These are phyloP conservation scores for Papiliotrema nemorosa DNA, from an alignment of 1,284 basidiomycete genomes.

Conservation along the genomic window DNA sequence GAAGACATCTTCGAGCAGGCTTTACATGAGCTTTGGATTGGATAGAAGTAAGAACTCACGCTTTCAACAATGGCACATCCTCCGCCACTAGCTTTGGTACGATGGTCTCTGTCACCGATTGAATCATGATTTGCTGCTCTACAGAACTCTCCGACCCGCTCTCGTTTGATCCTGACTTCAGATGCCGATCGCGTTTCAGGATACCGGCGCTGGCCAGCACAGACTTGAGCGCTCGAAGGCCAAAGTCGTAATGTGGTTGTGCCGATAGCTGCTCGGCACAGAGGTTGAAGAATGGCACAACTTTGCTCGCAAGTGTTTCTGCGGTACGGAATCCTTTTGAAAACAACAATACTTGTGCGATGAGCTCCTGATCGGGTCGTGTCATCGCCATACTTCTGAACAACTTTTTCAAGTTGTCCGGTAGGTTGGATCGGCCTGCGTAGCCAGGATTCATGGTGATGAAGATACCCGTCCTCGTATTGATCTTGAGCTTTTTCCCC, in stretches of 20 bases:
- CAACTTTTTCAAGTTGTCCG: constrained; percentile 78
- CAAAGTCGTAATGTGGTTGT: constrained; percentile 99
- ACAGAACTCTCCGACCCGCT: constrained; percentile 61
- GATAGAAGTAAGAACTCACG: constrained; percentile 53
- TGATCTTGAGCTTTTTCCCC: constrained; percentile 88
- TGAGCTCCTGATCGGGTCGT: constrained; percentile 93
- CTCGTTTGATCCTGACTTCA: constrained; percentile 38
- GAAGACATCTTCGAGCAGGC: constrained; percentile 94
- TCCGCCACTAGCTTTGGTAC: constrained; percentile 97
- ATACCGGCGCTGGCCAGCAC: constrained; percentile 96
- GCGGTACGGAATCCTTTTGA: constrained; percentile 99
- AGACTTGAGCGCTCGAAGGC: constrained; percentile 93
- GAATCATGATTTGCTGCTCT: constrained; percentile 96
- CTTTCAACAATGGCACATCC: constrained; percentile 89
- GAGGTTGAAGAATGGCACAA: constrained; percentile 98
- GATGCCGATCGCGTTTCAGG: constrained; percentile 85
- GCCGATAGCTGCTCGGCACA: constrained; percentile 95
- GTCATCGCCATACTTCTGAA: constrained; percentile 93
- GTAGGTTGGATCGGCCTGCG: constrained; percentile 90
- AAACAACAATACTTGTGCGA: constrained; percentile 98
- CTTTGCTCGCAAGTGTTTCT: constrained; percentile 90
- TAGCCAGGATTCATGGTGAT: constrained; percentile 99
- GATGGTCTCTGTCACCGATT: constrained; percentile 98
- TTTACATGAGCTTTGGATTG: constrained; percentile 42
- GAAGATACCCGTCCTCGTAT: constrained; percentile 92